Conservation (phyloP, 176 grass and related monocot species). For the Aechmea fasciata region DNA sequence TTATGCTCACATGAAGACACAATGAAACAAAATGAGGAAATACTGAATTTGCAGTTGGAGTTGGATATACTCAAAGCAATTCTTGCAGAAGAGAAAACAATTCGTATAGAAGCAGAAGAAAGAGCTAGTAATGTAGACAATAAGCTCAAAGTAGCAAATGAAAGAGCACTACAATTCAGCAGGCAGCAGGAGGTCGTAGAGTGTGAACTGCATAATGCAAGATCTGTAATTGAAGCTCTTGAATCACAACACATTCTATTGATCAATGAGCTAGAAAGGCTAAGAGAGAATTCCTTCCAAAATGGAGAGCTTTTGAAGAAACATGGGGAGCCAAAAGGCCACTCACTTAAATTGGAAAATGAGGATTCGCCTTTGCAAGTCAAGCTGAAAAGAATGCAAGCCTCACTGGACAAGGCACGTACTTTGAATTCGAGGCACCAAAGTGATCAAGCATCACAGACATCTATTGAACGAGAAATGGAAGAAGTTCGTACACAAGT, state of each 20-base stretch:
- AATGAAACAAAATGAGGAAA: conserved; percentile 29
- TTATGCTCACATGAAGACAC: conserved; percentile 23
- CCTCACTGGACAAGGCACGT: conserved; percentile 63
- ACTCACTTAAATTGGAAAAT: conserved; percentile 40
- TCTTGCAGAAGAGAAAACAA: conserved; percentile 65
- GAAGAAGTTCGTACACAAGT: conserved; percentile 85
- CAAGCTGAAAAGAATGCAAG: conserved; percentile 91
- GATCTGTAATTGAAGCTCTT: conserved; percentile 73
- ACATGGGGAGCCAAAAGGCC: conserved; percentile 32
- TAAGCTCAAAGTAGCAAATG: conserved; percentile 39
- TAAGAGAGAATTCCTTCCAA: conserved; percentile 40
- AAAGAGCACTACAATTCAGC: conserved; percentile 20
- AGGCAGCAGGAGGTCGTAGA: conserved; percentile 27
- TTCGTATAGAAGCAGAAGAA: conserved; percentile 30
- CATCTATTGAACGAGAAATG: conserved; percentile 70
- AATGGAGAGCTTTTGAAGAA: conserved; percentile 26
- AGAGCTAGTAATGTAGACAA: conserved; percentile 27
- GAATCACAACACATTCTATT: conserved; percentile 65
- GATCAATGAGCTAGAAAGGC: conserved; percentile 62
- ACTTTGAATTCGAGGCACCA: conserved; percentile 51
- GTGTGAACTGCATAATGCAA: conserved; percentile 44
- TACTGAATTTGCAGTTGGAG: conserved; percentile 62
- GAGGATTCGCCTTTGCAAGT: conserved; percentile 76
- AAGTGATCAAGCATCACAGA: conserved; percentile 59
- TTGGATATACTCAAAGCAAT: conserved; percentile 73